These are phyloP conservation scores for Metschnikowia anglica DNA, from an alignment of 805 yeast genomes.

Conservation along the genomic window DNA sequence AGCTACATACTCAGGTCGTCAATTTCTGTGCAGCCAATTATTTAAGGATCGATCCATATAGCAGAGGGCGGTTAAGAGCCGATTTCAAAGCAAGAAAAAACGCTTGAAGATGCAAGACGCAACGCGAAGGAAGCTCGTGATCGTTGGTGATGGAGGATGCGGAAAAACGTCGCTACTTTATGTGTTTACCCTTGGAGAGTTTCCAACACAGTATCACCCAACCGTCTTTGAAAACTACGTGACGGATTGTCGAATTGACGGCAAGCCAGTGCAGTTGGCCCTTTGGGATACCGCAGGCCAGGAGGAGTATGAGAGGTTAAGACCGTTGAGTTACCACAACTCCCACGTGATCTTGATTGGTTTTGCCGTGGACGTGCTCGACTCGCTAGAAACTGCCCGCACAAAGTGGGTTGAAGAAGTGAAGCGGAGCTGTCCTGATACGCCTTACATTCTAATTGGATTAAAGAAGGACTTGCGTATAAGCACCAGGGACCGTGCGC, in stretches of 20 bases:
- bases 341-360: conserved; percentile 86
- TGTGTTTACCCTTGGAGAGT: conserved; percentile 89
- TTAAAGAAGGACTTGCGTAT: conserved; percentile 77
- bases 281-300: conserved; percentile 98
- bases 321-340: conserved; percentile 84
- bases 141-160: conserved; percentile 94
- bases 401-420: conserved; percentile 89
- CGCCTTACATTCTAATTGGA: conserved; percentile 78
- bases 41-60: too few relatives aligned
- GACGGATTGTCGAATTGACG: conserved; percentile 91
- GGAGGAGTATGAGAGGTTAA: conserved; percentile 87
- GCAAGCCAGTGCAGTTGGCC: conserved; percentile 83
- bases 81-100: too few relatives aligned
- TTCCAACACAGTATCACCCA: conserved; percentile 90
- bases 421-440: conserved; percentile 71
- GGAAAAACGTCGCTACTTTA: conserved; percentile 90
- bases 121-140: conserved; percentile 66
- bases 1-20: too few relatives aligned
- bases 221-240: conserved; percentile 94
- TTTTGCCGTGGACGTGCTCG: conserved; percentile 81
- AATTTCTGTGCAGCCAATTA: too few relatives aligned
- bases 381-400: conserved; percentile 78
- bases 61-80: too few relatives aligned
- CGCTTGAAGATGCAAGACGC: conserved; percentile 22
- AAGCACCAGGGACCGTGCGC: conserved; percentile 35